Percentiles rank a stretch among this genome's conserved stretches.
Conservation (phyloP, 805 yeast species). For the Tetrapisispora iriomotensis region DNA sequence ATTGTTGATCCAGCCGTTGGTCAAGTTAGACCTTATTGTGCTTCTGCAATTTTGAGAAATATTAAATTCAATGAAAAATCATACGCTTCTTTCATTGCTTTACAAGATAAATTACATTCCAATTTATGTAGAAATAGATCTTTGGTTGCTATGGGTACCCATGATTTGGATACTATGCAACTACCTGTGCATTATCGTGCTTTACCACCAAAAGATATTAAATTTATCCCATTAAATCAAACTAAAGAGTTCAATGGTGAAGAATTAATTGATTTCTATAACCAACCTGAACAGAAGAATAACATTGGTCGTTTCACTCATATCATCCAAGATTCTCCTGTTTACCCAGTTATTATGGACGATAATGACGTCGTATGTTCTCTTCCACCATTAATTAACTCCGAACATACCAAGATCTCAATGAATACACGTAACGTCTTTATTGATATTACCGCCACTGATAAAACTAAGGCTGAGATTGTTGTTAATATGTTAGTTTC, state of each 20-base stretch:
- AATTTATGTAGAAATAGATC: slow-evolving; percentile 96
- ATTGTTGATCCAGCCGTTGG: slow-evolving; percentile 69
- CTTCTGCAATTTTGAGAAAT: slow-evolving; percentile 86
- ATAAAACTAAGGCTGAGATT: slow-evolving; percentile 84
- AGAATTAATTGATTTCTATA: slow-evolving; percentile 76
- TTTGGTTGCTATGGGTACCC: slow-evolving; percentile 97
- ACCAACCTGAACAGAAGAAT: slow-evolving; percentile 60
- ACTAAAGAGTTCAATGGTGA: slow-evolving; percentile 60
- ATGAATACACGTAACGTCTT: slow-evolving; percentile 79
- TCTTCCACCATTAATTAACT: slow-evolving; percentile 94
- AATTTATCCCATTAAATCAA: slow-evolving; percentile 69
- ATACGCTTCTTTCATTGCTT: slow-evolving; percentile 87
- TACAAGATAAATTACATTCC: slow-evolving; percentile 93
- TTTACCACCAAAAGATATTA: slow-evolving; percentile 63
- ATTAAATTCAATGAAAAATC: slow-evolving; percentile 72
- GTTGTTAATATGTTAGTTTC: slow-evolving; percentile 89
- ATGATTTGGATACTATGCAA: slow-evolving; percentile 70
- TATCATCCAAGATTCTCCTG: slow-evolving; percentile 80
- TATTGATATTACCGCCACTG: slow-evolving; percentile 92
- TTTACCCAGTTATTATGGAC: slow-evolving; percentile 84
- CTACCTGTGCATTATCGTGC: slow-evolving; percentile 88
- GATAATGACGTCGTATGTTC: slow-evolving; percentile 70
- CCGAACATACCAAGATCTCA: slow-evolving; percentile 81
- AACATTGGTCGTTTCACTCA: slow-evolving; percentile 82
- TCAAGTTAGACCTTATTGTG: slow-evolving; percentile 81